Evolutionary conservation across 2,329 filamentous ascomycete species (phyloP), one percentile per base, ranked within the genome.

Genomic region (Aureobasidium leucospermi): DNA sequence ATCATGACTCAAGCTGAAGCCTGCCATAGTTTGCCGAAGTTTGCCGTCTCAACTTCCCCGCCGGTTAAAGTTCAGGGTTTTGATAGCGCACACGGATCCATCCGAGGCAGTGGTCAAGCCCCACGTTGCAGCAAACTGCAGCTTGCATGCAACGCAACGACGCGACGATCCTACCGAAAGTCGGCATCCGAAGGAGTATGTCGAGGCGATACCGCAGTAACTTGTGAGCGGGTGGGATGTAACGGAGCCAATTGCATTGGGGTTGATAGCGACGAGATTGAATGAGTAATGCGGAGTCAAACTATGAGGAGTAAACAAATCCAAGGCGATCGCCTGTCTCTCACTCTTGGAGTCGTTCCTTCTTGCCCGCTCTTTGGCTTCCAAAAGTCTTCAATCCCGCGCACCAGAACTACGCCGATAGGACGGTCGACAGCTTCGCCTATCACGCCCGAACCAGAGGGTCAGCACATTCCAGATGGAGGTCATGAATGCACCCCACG

Each of bases 221-320:
- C 16, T 8, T 28, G 19, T n/a, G n/a, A 36, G 38, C 11, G 36
- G 45, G 55, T 58, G 45, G 55, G 43, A 48, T 28, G 5, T 19
- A 9, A 36, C 36, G 55, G 43, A 19, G 16, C 55, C 43, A 43
- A 34, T 58, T n/a, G 55, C 29, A 29, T 46, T 41, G 43, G 28
- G 45, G 28, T 42, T 16, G 55, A 58, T 58, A 49, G 32, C 53
- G 42, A 57, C 42, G 28, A 13, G 11, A 34, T 19, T 10, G 16
- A 15, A 48, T 58, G 43, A 58, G 55, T 58, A 58, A 58, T 58
- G 55, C 43, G 55, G 43, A 48, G 55, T 42, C 42, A 32, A 42
- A 45, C 13, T 16, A 19, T 58, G 42, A 23, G 31, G 16, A 32
- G 32, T 38, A 58, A 48, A 58, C 55, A 58, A 28, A 48, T 58